Evolutionary conservation across 768 basidiomycete species (phyloP).

Genomic region (Brasilioporus rufonigricans): DNA sequence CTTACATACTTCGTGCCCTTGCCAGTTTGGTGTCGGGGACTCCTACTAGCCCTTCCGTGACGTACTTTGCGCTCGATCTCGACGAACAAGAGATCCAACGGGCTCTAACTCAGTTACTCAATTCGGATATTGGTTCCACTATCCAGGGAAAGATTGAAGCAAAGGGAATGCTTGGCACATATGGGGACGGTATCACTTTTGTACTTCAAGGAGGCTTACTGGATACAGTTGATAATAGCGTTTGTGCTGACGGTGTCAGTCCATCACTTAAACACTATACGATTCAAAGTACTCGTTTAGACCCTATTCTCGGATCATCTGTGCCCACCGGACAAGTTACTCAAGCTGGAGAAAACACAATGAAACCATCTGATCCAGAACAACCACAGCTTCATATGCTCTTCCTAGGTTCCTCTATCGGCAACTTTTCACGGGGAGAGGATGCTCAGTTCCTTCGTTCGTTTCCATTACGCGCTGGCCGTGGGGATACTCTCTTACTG

Average conservation of each 20-base stretch:
- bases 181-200: constrained; percentile 83
- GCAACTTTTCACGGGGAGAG: constrained; percentile 78
- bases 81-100: constrained; percentile 83
- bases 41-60: constrained; percentile 49
- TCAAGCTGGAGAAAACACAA: neutral
- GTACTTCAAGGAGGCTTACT: constrained; percentile 46
- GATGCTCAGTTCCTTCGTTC: constrained; percentile 72
- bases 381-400: constrained; percentile 71
- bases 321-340: constrained; percentile 21
- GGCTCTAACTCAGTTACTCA: constrained; percentile 65
- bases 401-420: constrained; percentile 90
- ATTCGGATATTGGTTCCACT: constrained; percentile 57
- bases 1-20: constrained; percentile 73
- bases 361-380: constrained; percentile 47
- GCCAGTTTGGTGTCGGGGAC: constrained; percentile 47
- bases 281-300: constrained; percentile 17
- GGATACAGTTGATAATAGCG: constrained; percentile 4
- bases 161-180: constrained; percentile 89
- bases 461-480: constrained; percentile 71
- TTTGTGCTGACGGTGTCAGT: neutral
- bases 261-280: constrained; percentile 10
- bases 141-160: constrained; percentile 72
- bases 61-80: constrained; percentile 92
- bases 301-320: constrained; percentile 41
- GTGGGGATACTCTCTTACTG: constrained; percentile 80